A percentile compares a stretch with the other conserved stretches of the same genome.
These are phyloP conservation scores for Peronospora farinosa DNA, from an alignment of 352 stramenopile species.

Conservation along the genomic window DNA sequence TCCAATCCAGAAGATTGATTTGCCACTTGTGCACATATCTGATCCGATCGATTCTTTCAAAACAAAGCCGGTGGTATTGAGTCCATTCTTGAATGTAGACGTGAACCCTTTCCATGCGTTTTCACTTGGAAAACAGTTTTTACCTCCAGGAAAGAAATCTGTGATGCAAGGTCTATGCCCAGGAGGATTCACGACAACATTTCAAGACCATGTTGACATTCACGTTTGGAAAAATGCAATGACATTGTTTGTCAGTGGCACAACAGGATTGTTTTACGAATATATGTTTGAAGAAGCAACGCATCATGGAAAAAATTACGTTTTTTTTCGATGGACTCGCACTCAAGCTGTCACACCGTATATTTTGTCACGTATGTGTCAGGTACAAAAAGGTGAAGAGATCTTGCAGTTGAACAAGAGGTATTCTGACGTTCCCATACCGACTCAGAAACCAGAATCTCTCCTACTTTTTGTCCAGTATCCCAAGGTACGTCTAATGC, in stretches of 20 bases:
- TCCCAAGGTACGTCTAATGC: constrained; percentile 15
- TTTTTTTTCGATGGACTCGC: constrained; percentile 24
- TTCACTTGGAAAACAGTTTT: constrained; percentile 51
- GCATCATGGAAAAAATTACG: constrained; percentile 4
- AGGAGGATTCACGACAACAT: constrained; percentile 21
- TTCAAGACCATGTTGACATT: constrained; percentile 34
- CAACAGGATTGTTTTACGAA: constrained; percentile 10
- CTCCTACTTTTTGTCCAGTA: constrained; percentile 29
- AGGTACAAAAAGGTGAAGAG: constrained; percentile 20
- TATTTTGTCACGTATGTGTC: constrained; percentile 16
- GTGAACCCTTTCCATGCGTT: constrained; percentile 38
- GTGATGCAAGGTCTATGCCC: constrained; percentile 49
- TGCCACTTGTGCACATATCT: constrained; percentile 21
- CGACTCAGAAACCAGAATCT: constrained; percentile 3
- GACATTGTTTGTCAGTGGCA: constrained; percentile 17
- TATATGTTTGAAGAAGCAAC: constrained; percentile 20
- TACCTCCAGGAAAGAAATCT: constrained; percentile 39
- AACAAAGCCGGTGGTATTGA: constrained; percentile 6
- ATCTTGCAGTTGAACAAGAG: constrained; percentile 10
- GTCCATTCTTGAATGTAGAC: constrained; percentile 32
- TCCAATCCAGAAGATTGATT: constrained; percentile 8
- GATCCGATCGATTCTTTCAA: not conserved
- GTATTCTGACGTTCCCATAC: constrained; percentile 8
- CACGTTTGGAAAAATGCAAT: constrained; percentile 49
- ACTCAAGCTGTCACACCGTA: constrained; percentile 10